phyloP scores from a whole-genome alignment of 257 asterid genomes.

The Plectranthus barbatus region DNA sequence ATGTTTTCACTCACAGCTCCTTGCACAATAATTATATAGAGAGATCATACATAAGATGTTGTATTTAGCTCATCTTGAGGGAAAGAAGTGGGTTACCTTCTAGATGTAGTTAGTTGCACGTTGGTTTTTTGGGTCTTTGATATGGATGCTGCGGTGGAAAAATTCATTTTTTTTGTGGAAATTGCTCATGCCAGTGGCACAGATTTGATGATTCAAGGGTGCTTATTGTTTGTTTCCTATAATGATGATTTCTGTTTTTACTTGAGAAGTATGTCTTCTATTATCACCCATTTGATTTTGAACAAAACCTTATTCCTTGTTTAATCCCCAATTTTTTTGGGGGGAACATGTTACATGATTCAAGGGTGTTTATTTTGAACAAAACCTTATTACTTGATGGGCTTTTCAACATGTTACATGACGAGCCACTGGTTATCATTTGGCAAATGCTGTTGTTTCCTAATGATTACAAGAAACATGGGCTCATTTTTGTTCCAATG shows the following conservation, averaged over 20 bases:
- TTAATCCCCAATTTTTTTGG: too few species aligned
- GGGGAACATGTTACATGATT: too few species aligned
- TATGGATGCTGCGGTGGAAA: not conserved
- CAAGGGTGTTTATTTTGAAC: conserved; percentile 5
- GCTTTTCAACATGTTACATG: not conserved
- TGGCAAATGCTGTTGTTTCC: not conserved
- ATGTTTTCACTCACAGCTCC: not conserved
- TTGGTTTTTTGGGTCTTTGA: not conserved
- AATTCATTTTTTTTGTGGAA: not conserved
- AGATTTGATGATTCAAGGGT: not conserved
- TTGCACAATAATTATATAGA: not conserved
- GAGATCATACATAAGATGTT: not conserved
- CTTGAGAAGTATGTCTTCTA: conserved; percentile 1
- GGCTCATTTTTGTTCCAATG: conserved; percentile 1
- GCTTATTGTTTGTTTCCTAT: not conserved
- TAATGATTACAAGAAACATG: not conserved
- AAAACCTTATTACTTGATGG: not conserved
- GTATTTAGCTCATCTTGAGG: conserved; percentile 5
- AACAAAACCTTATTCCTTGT: not conserved
- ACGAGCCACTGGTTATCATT: not conserved
- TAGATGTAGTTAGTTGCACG: not conserved
- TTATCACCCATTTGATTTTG: not conserved
- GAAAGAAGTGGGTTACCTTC: not conserved
- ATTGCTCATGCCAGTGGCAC: conserved; percentile 5
- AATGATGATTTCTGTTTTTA: not conserved